Evolutionary conservation across 306 rosid species (phyloP), one percentile per base, ranked within the genome.

Genomic region (Phaseolus lunatus): DNA sequence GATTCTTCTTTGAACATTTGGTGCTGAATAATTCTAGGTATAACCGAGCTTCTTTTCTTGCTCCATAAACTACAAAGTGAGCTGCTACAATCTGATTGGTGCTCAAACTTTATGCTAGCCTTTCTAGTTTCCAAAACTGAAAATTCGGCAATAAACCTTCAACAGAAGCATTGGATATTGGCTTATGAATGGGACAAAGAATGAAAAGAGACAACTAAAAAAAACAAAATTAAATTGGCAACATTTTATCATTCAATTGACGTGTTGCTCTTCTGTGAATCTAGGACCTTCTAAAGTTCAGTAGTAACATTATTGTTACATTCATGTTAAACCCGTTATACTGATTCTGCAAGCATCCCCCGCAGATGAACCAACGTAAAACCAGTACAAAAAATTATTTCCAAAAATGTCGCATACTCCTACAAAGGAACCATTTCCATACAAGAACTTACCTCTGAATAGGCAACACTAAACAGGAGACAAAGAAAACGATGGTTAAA

Each of bases 1-100:
- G 88, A 81, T 92, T 89, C 75, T 89, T 78, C 81, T 79, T 85
- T 80, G 90, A 50, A 7, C 57, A 50, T 50, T 50, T 50, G 57
- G 57, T 7, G 57, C 24, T 7, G 23, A 6, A 50, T 50, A 18
- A 18, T 7, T 18, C 12, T 2, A n/a, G 29, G 26, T 19, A 8
- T 19, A 9, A 52, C 4, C 23, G 14, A 10, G 29, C 62, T 22
- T 23, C 5, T 54, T 10, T 54, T 54, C 33, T 56, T 11, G 63
- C 12, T 56, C 35, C n/a, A 23, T 56, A 23, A 4, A 57, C 64
- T 23, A 24, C 35, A 56, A n/a, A 49, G 56, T 49, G 23, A 48
- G 11, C 54, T 49, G 33, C 23, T 24, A 24, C 35, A 23, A 12
- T 57, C 35, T 57, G n/a, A 14, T 5, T 7, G 3, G 18, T 3